Evolutionary conservation across 768 basidiomycete genomes (phyloP), one percentile per base, ranked within the genome.

Genomic region (Suillus subaureus): DNA sequence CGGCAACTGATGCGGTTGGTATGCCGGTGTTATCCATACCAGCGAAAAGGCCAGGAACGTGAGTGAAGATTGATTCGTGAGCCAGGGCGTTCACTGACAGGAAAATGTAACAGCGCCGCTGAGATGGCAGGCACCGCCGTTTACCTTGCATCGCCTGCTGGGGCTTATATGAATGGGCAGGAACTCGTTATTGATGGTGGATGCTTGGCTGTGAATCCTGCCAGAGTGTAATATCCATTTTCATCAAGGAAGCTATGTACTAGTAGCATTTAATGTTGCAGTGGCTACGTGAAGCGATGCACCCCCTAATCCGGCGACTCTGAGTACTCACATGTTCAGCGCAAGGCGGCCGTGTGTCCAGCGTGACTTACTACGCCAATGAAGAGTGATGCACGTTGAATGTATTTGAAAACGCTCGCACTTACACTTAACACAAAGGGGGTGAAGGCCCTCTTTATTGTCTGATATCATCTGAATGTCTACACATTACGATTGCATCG

Each of bases 41-140:
- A 5, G 84, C 86, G 5, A 79, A 78, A 64, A 80, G 91, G 42
- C 76, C 86, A 28, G 92, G 92, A 80, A 83, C 81, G 91, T 91
- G 68, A 79, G 89, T 85, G 23, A 12, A 28, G 47, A 43, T 54
- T 28, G 3, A 33, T 28, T 31, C 26, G 1, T 65, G 6, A 35
- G 31, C 52, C 6, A 39, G 57, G n/a, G 6, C 54, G 55, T 64
- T 62, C 57, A 63, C 51, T 66, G 57, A 13, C 63, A 64, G 40
- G 26, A 56, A 61, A 69, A 61, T 40, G 62, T 56, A 60, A 39
- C 61, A 93, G 92, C 45, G 85, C 83, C 1, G 80, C 84, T 65
- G 93, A 94, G 72, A 88, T 93, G 78, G 91, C 90, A 13, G 92
- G 90, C 11, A 91, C 92, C 7, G 91, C 80, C 0, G 82, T 94